Evolutionary conservation across 2,329 filamentous ascomycete species (phyloP), one percentile per base, ranked within the genome.

Genomic region (Alternaria sp.): DNA sequence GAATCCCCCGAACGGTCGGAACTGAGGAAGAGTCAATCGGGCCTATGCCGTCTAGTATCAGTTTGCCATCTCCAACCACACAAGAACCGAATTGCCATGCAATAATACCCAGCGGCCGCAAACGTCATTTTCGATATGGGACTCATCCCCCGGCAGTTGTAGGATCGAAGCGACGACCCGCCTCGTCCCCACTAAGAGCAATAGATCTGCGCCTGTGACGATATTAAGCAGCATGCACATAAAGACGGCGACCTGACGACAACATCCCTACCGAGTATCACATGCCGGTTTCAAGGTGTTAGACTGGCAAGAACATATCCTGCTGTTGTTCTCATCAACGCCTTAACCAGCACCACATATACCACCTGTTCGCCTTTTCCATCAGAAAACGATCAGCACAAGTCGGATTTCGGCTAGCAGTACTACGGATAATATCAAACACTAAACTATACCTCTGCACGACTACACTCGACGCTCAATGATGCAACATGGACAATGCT

Each of bases 1-100:
- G 47, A 52, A 57, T 57, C 52, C 56, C 58, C 59, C 55, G 43
- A 58, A 44, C 54, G 28, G 30, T 48, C 54, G 42, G 47, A 41
- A 38, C 24, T 16, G 36, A 26, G 28, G 16, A 39, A 24, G 36
- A 44, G 18, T n/a, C 6, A 30, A 16, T 55, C 44, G 57, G 44
- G 28, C 53, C 44, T 34, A 38, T 18, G 32, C 47, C n/a, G 16
- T 53, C 18, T 26, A 12, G 28, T 18, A 34, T 53, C 38, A 28
- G 39, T 53, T 38, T 51, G 22, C 54, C 38, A 34, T 51, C n/a
- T 32, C 22, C 46, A 49, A 49, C 30, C 46, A 38, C 46, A 24
- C 46, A 14, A 38, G 46, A 55, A 49, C n/a, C 39, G 42, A 32
- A 22, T 24, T 20, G 47, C 47, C 39, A 52, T 52, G 38, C 39